A percentile compares a stretch with the other conserved stretches of the same genome.
Evolutionary conservation across 164 flowering plant species (phyloP).

Genomic region (Buxus sempervirens): DNA sequence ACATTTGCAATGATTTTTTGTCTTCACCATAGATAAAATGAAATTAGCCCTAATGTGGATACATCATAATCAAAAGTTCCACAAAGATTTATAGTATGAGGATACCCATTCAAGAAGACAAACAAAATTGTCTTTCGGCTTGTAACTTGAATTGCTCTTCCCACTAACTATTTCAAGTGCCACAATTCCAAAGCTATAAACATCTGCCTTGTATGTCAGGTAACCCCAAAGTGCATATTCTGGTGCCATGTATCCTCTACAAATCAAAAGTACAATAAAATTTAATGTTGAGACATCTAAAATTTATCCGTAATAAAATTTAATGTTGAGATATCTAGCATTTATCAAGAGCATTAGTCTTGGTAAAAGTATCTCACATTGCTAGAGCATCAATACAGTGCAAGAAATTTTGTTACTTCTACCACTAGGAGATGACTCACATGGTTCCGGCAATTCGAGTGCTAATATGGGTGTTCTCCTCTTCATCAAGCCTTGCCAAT

Average conservation of each 20-base stretch:
- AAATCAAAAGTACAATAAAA: background rate
- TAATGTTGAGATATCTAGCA: background rate
- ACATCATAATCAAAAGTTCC: background rate
- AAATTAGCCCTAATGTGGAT: background rate
- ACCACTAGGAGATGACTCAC: slow-evolving; percentile 20
- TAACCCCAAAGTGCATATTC: slow-evolving; percentile 21
- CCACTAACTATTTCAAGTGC: slow-evolving; percentile 21
- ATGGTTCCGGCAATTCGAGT: slow-evolving; percentile 28
- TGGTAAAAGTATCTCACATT: background rate
- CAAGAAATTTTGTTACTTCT: slow-evolving; percentile 10
- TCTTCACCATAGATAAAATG: background rate
- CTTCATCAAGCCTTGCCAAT: slow-evolving; percentile 27
- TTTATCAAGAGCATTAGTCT: background rate
- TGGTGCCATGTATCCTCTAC: slow-evolving; percentile 26
- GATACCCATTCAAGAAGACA: slow-evolving; percentile 16
- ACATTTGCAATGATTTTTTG: background rate
- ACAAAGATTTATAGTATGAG: slow-evolving; percentile 8
- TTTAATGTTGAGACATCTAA: too few species aligned
- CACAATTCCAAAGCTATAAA: slow-evolving; percentile 19
- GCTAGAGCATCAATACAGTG: background rate
- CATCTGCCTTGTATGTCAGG: slow-evolving; percentile 22
- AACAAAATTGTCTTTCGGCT: slow-evolving; percentile 9
- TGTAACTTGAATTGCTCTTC: slow-evolving; percentile 12
- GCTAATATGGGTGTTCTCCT: slow-evolving; percentile 24
- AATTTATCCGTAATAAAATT: too few species aligned